Base-by-base conservation (phyloP, 176 grass and related monocot species). In the Thinopyrum elongatum region DNA sequence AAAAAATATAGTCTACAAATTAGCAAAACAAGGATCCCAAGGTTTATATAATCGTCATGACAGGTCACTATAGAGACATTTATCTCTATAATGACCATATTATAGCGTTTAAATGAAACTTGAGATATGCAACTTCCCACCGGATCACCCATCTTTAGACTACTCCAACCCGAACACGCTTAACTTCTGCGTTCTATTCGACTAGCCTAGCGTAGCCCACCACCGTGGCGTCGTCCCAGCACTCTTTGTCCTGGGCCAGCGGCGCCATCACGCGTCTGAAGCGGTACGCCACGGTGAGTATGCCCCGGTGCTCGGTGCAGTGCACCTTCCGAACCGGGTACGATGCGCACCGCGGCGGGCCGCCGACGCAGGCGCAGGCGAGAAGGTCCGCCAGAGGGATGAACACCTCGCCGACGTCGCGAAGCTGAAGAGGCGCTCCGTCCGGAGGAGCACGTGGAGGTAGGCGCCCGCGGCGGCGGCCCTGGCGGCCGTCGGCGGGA, bases 361-460 rank as follows among this genome's bases (percentile, higher is more conserved):
- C 61, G 4, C 58, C 51, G 1, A 44, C 29, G 16, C 71, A 75
- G 39, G 33, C 26, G 39, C 27, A 60, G 46, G 58, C 70, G 46
- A 89, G 69, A 8, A 86, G 77, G 25, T 89, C 88, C 19, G 46
- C 34, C 0, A 89, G 22, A 6, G 82, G 88, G 17, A 89, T 21
- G 70, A 14, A 64, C 7, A 85, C 83, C 76, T 81, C 82, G 31
- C 92, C 92, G 44, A 91, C 75, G 46, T 94, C 67, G 47, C 79
- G 30, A 90, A 39, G 58, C 33, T 3, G 23, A 74, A 74, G 71
- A 74, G 39, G 73, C 88, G 88, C 33, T 91, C 61, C 4, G 88
- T 49, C 76, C 92, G 92, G 72, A 94, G 79, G 34, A 88, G 59
- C 39, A 94, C 59, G 80, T 84, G 78, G 62, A 93, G 59, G 78